These are phyloP conservation scores for Torrubiellomyces zombiae DNA, from an alignment of 2,329 filamentous ascomycete genomes.

Conservation along the genomic window DNA sequence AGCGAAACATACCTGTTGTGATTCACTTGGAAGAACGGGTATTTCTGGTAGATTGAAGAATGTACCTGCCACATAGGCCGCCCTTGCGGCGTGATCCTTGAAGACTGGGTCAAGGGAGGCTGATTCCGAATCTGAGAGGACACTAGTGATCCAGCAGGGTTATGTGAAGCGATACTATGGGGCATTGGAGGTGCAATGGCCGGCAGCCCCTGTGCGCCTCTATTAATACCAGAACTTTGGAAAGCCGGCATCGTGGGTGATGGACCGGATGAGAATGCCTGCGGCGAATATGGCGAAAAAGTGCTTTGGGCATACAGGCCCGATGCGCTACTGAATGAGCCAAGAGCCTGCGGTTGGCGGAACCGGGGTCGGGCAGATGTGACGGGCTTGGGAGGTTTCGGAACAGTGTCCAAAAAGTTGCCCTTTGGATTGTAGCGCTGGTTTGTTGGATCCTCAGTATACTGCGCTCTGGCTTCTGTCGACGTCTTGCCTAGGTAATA, in stretches of 20 bases:
- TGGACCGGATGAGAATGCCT: no score
- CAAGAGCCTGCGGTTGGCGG: slow-evolving; percentile 10
- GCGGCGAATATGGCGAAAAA: no score
- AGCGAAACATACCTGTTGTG: slow-evolving; percentile 33
- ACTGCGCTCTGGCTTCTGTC: slow-evolving; percentile 81
- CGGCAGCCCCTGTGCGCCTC: no score
- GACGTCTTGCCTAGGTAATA: slow-evolving; percentile 74
- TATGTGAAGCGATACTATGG: no score
- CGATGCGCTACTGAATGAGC: slow-evolving; percentile 9
- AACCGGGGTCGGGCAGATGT: slow-evolving; percentile 10
- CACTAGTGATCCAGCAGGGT: no score
- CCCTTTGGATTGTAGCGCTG: slow-evolving; percentile 49
- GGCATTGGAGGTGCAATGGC: no score
- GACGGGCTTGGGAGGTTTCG: slow-evolving; percentile 27
- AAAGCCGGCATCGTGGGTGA: no score
- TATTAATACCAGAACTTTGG: no score
- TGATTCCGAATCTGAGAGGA: no score
- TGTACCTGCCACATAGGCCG: slow-evolving; percentile 18
- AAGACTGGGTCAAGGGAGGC: no score
- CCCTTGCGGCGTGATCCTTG: no score
- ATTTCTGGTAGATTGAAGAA: slow-evolving; percentile 32
- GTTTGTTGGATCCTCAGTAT: slow-evolving; percentile 56
- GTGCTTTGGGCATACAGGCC: background rate
- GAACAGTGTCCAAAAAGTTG: slow-evolving; percentile 57
- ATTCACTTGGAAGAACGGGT: slow-evolving; percentile 41